Base-by-base conservation (phyloP, 768 basidiomycete species). In the Coprinellus micaceus region DNA sequence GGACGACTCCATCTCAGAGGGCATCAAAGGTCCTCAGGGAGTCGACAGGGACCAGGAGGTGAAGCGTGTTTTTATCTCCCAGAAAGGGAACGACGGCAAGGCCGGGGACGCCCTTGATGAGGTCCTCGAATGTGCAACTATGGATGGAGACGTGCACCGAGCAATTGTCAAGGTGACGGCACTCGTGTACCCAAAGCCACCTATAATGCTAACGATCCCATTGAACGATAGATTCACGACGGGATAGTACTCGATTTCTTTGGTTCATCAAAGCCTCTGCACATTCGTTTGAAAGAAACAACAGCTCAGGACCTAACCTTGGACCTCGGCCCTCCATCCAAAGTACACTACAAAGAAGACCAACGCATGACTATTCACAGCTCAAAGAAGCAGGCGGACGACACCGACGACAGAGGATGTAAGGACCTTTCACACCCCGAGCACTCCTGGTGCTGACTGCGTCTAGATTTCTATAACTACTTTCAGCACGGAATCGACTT, bases 401-500 rank as follows among this genome's bases (percentile, higher is more conserved):
- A 41, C 22, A 57, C 52, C 1, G 63, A 71, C 17, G 80, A 82
- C n/a, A 75, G 73, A 24, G 77, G 76, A 52, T 73, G 76, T 51
- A 59, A 81, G 84, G 80, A 9, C 37, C 2, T 53, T 44, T 5
- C 21, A 41, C 11, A 41, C 40, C 13, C 33, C 33, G 13, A 13
- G 7, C 13, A 19, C 25, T 9, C 22, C 21, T 15, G 43, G 21
- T 17, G 2, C 39, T 25, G 39, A 53, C 21, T 55, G 36, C 46
- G 49, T 39, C 2, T 58, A 92, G 91, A 93, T 69, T 93, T 94
- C 67, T 93, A 90, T 71, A 96, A 95, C 64, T 97, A 97, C 65
- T 93, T 95, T 62, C 89, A 94, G 61, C 85, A 93, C 64, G 94
- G 94, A 1, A 71, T 97, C 19, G 94, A 97, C 66, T 90, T 95